Conservation (phyloP, 2,329 filamentous ascomycete genomes). For the Colletotrichum eremochloae region DNA sequence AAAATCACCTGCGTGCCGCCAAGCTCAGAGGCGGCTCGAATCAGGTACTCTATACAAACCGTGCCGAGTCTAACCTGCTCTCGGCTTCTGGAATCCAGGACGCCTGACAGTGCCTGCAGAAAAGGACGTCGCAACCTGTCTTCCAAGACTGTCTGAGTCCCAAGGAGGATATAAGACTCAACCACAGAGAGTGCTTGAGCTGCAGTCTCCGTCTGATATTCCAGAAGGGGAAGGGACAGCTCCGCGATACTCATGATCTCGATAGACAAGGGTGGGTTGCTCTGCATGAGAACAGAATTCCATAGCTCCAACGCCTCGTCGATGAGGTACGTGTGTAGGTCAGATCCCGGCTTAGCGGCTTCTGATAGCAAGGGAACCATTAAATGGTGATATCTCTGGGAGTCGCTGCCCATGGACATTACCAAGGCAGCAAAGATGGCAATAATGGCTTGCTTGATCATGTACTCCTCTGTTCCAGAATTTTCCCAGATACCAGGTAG, state of each 20-base stretch:
- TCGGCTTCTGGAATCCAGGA: constrained; percentile 66
- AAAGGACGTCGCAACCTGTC: constrained; percentile 66
- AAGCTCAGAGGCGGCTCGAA: constrained; percentile 72
- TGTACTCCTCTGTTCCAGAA: constrained; percentile 82
- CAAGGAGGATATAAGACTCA: constrained; percentile 78
- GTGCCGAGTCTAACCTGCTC: constrained; percentile 71
- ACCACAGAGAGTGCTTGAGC: constrained; percentile 73
- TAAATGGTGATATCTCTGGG: constrained; percentile 81
- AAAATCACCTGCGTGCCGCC: constrained; percentile 75
- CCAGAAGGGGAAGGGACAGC: constrained; percentile 74
- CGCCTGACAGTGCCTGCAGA: constrained; percentile 63
- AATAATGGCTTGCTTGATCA: constrained; percentile 94
- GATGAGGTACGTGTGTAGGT: constrained; percentile 83
- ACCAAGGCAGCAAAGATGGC: constrained; percentile 87
- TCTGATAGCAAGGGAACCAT: constrained; percentile 87
- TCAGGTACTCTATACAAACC: constrained; percentile 73
- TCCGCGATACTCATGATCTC: constrained; percentile 74
- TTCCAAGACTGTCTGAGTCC: constrained; percentile 74
- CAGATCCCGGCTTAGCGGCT: constrained; percentile 81
- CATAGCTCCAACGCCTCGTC: constrained; percentile 95
- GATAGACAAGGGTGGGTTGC: constrained; percentile 70
- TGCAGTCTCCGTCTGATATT: constrained; percentile 74
- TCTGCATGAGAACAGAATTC: constrained; percentile 79
- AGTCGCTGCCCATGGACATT: constrained; percentile 84
- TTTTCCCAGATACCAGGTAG: constrained; percentile 88